Conservation (phyloP, 176 grass and related monocot species). For the Lolium multiflorum region DNA sequence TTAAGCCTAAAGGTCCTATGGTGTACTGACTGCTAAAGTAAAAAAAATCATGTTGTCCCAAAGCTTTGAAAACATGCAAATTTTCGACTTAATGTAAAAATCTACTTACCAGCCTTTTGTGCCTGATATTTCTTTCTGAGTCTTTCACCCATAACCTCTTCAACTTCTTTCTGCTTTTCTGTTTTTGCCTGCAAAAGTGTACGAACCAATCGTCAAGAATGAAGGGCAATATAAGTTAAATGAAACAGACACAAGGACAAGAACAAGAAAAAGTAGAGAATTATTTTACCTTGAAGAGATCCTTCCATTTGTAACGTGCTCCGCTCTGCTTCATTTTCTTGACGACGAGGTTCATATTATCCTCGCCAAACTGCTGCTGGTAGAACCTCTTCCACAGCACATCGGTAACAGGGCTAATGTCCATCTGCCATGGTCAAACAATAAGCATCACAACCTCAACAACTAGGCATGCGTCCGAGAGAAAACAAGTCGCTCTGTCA, state of each 20-base stretch:
- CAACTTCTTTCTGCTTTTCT: slow-evolving; percentile 38
- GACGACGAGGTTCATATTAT: not conserved
- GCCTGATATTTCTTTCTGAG: slow-evolving; percentile 49
- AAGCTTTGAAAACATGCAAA: slow-evolving; percentile 16
- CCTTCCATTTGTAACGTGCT: slow-evolving; percentile 40
- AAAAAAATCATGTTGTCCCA: not conserved
- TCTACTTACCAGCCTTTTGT: slow-evolving; percentile 50
- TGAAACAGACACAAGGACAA: not conserved
- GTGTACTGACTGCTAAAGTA: not conserved
- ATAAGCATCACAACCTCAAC: not conserved
- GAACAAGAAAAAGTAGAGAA: not conserved
- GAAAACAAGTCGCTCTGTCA: not conserved
- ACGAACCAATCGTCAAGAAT: slow-evolving; percentile 3
- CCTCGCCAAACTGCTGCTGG: slow-evolving; percentile 41
- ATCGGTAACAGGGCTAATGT: slow-evolving; percentile 50
- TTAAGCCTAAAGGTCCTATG: slow-evolving; percentile 15
- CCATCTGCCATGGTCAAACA: slow-evolving; percentile 35
- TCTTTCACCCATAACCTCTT: slow-evolving; percentile 41
- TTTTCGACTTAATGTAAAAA: not conserved
- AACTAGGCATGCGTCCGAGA: not conserved
- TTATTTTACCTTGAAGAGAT: slow-evolving; percentile 43
- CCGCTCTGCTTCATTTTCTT: not conserved
- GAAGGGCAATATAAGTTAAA: not conserved
- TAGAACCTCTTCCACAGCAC: slow-evolving; percentile 57
- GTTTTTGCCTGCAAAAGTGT: slow-evolving; percentile 37